Evolutionary conservation across 2,329 filamentous ascomycete genomes (phyloP), one percentile per base, ranked within the genome.

Genomic region (Tothia fuscella): DNA sequence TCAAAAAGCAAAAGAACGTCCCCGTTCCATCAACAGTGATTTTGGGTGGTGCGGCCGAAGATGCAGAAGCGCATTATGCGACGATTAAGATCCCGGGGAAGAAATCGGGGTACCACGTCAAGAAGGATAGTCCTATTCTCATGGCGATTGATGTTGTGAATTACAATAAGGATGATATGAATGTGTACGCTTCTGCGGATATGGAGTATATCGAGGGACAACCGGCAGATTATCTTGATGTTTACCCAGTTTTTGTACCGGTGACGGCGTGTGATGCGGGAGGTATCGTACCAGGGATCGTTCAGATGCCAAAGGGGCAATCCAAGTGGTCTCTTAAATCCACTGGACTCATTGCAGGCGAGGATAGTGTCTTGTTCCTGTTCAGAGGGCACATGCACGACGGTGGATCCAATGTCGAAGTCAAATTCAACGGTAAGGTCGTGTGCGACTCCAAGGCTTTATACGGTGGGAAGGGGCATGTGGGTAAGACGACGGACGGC

Each of bases 311-410:
- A 10, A 25, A 42, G 20, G 39, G 19, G 12, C 13, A 25, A 22
- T 16, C 5, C 14, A 42, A 36, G 13, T 42, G 16, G 14, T 17
- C 29, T 9, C 20, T 42, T 6, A 42, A 36, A 10, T 24, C 20
- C 9, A 37, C 9, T 9, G 29, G 29, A n/a, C 14, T 42, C 20
- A 26, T 42, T 25, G 39, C 31, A 3, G 20, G 12, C 13, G 29
- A 44, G n/a, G 42, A 44, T 17, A 21, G 40, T 17, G 24, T 34
- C 25, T 24, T 44, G 4, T 30, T 43, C 17, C 16, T 26, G 3
- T 34, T 36, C 14, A 5, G 32, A 10, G 42, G 42, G 4, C 39
- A 42, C 19, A 42, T 42, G 29, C 41, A 43, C 14, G 41, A 43
- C 22, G 41, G 41, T 2, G 41, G 41, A 4, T 28, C 33, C 1